These are phyloP conservation scores for Aureobasidium sp. DNA, from an alignment of 2,329 filamentous ascomycete species.

Conservation along the genomic window DNA sequence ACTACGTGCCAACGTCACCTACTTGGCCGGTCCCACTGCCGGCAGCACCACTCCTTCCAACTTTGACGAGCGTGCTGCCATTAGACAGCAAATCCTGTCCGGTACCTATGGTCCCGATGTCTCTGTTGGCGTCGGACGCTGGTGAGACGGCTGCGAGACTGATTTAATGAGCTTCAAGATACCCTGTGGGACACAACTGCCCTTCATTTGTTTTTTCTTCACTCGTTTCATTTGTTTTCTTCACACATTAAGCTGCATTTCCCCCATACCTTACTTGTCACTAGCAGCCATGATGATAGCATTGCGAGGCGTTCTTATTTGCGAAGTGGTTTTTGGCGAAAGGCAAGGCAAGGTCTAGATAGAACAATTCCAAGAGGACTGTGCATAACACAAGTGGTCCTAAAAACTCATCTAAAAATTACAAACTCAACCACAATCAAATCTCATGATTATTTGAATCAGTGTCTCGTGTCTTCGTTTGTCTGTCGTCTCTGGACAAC, in stretches of 20 bases:
- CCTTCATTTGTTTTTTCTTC: conserved; percentile 4
- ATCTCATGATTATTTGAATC: neutral
- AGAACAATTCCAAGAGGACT: neutral
- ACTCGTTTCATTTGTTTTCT: conserved; percentile 7
- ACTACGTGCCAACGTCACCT: conserved; percentile 53
- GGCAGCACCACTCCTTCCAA: conserved; percentile 20
- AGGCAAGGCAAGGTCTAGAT: conserved; percentile 10
- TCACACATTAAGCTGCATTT: neutral
- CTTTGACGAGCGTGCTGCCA: conserved; percentile 36
- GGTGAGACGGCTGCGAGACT: conserved; percentile 35
- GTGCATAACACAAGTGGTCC: conserved; percentile 5
- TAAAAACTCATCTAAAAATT: neutral
- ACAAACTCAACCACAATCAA: neutral
- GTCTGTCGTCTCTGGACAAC: neutral
- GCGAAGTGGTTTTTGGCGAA: conserved; percentile 6
- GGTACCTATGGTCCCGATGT: conserved; percentile 45
- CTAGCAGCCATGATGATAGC: conserved; percentile 6
- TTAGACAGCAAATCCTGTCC: conserved; percentile 42
- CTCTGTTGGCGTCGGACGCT: conserved; percentile 50
- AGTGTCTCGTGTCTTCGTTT: neutral
- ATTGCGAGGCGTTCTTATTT: conserved; percentile 12
- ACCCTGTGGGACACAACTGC: conserved; percentile 5
- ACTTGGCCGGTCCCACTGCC: conserved; percentile 20
- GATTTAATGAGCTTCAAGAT: conserved; percentile 13
- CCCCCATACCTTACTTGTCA: neutral